Base-by-base conservation (phyloP, 148 eudicot species). In the Fagopyrum homotropicum region DNA sequence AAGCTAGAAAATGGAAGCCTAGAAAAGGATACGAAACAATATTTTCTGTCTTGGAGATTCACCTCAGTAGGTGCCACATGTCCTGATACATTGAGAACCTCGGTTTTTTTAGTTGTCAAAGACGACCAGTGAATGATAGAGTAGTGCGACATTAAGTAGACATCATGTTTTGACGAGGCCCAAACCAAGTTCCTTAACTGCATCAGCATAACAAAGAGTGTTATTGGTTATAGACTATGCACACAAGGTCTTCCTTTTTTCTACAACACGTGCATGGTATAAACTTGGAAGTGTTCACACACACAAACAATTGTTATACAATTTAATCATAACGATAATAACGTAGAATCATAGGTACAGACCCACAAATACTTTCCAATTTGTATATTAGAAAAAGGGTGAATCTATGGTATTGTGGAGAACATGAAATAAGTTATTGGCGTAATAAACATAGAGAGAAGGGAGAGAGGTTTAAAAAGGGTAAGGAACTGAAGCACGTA, bases 131-230 rank as follows among this genome's bases (percentile, higher is more conserved):
- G 92, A 45, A 82, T 79, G 71, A 86, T 81, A 63, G 85, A 81
- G 47, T 76, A 88, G 79, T 87, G 87, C 61, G 98, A 88, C 93
- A 89, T 86, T 29, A 90, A 78, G 91, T 90, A 92, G 35, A 90
- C 93, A 81, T 92, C 93, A 75, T 92, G 98, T 83, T 92, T 92
- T 35, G 98, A 86, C 10, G 96, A 86, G 73, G 98, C 96, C 90
- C 98, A 92, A 45, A 92, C 96, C 90, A 92, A 82, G 79, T 92
- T 92, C 78, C 98, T 89, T 80, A 92, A 85, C 98, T 92, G 86
- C 84, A 86, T 66, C 45, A 72, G 47, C 35, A 29, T 43, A 75
- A 12, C 72, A 64, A 35, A 22, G 49, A 45, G 22, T 40, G 50
- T 75, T 12, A 45, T 46, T 9, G 29, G 30, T 60, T 57, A 35